Base-by-base conservation (phyloP, 345 rosid species). In the Gossypium sturtianum region DNA sequence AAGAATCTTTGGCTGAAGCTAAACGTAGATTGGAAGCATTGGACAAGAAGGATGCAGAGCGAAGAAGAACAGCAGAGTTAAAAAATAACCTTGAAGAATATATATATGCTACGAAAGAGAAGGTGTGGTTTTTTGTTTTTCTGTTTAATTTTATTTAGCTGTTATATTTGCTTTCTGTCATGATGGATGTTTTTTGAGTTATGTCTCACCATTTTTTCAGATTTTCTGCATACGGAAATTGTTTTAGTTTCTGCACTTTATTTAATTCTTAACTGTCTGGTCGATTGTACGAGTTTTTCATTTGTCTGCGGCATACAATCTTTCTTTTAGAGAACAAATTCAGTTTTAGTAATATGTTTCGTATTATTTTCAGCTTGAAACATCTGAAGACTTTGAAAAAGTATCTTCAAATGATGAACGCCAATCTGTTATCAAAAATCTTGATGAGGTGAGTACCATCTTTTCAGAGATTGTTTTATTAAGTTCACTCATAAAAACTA, bases 21-120 rank as follows among this genome's bases (percentile, higher is more conserved):
- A 86, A 86, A 82, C 77, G 61, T 65, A 95, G 83, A 82, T 76
- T 95, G 83, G 97, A 93, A 78, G 86, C 77, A 71, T 83, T 91
- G 84, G 89, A 93, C 87, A 89, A 84, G 88, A 93, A 84, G 82
- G 99, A 95, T 79, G 86, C 83, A 19, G 99, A 95, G 83, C 82
- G 99, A 73, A 87, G 91, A 86, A 90, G 90, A 79, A 95, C 99
- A 25, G 98, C 98, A 1, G 98, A 95, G 81, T 81, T 93, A 70
- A 95, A 95, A 80, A 95, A 95, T 84, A 84, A 85, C 80, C 89
- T 95, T 86, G 99, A 95, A 82, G 90, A 91, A 51, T 95, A 95
- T 80, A 89, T 95, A 78, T 95, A 95, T 85, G 89, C 94, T 34
- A 93, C 97, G 19, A 95, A 95, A 87, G 99, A 95, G 77, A 89